Evolutionary conservation across 2,329 filamentous ascomycete genomes (phyloP).

Genomic region (Colletotrichum eremochloae): DNA sequence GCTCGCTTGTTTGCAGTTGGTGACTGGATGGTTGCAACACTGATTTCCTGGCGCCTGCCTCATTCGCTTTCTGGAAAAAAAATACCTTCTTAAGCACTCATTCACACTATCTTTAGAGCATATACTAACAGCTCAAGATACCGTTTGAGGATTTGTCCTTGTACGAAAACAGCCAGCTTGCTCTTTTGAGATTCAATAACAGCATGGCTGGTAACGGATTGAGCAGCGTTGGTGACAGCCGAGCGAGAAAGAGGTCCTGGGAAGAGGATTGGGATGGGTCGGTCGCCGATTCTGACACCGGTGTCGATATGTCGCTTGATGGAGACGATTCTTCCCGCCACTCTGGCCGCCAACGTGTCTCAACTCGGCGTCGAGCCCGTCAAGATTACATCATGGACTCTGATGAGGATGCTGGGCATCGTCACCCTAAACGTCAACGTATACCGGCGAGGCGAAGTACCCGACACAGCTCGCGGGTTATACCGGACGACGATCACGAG

Average conservation of each 20-base stretch:
- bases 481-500: constrained; percentile 20
- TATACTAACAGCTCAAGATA: constrained; percentile 23
- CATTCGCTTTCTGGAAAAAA: too few relatives aligned
- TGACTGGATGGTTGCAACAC: background rate
- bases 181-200: constrained; percentile 19
- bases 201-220: constrained; percentile 2
- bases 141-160: constrained; percentile 24
- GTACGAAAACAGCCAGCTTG: constrained; percentile 27
- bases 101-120: background rate
- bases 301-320: constrained; percentile 22
- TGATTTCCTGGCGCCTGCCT: background rate
- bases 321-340: constrained; percentile 23
- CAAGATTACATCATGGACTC: constrained; percentile 7
- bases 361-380: constrained; percentile 6
- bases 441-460: constrained; percentile 12
- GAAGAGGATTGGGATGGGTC: constrained; percentile 19
- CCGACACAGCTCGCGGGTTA: background rate
- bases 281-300: constrained; percentile 8
- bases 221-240: background rate
- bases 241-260: constrained; percentile 28
- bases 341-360: constrained; percentile 12
- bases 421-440: constrained; percentile 32
- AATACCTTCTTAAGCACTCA: background rate
- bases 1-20: background rate
- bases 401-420: constrained; percentile 24